phyloP scores from a whole-genome alignment of 345 rosid species.

The Geranium rotundifolium region DNA sequence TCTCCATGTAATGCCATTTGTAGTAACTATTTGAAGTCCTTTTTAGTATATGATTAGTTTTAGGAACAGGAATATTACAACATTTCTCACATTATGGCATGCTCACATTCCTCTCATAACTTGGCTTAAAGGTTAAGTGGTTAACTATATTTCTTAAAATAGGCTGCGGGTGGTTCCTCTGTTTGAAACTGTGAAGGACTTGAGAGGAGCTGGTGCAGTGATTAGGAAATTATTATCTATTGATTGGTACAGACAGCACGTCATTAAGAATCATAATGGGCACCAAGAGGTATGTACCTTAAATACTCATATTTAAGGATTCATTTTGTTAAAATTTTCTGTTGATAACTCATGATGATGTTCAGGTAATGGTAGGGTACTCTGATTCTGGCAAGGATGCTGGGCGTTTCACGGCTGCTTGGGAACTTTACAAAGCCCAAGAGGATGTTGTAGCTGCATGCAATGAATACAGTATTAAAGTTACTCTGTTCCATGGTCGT shows the following conservation, averaged over 20 bases:
- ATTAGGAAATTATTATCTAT: constrained; percentile 78
- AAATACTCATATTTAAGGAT: neutral
- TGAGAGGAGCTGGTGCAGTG: constrained; percentile 79
- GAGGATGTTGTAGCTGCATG: constrained; percentile 97
- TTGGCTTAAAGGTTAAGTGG: no score
- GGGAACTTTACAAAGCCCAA: no score
- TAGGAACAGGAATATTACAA: no score
- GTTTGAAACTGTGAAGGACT: constrained; percentile 85
- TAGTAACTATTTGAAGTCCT: no score
- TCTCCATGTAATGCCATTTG: no score
- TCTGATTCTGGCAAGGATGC: constrained; percentile 99
- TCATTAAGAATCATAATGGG: constrained; percentile 66
- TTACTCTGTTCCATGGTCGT: constrained; percentile 93
- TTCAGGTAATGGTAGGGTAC: constrained; percentile 86
- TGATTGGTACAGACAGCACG: constrained; percentile 85
- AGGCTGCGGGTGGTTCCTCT: constrained; percentile 94
- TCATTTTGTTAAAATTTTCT: neutral
- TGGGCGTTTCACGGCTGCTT: constrained; percentile 97
- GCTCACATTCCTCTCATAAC: no score
- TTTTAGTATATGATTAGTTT: no score
- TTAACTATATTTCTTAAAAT: neutral
- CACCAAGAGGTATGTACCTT: constrained; percentile 52
- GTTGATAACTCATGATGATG: neutral
- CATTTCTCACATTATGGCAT: no score
- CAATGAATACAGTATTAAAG: constrained; percentile 75